phyloP scores from a whole-genome alignment of 495 filamentous ascomycete species.

The Acidiella bohemica region DNA sequence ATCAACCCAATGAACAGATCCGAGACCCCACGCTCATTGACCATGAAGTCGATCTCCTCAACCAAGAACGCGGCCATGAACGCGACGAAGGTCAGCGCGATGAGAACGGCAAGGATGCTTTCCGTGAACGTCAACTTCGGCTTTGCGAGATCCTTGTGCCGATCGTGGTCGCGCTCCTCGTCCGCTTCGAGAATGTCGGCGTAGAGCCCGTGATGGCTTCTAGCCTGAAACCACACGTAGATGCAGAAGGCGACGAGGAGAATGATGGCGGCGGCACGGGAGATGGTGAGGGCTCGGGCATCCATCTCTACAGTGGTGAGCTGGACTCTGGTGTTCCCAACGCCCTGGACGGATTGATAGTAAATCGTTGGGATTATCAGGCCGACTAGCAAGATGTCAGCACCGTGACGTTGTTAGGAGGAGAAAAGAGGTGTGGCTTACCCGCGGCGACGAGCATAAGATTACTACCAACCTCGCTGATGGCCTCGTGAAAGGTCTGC shows the following conservation, averaged over 20 bases:
- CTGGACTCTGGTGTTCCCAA: conserved; percentile 14
- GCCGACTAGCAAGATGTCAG: conserved; percentile 36
- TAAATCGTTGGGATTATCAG: conserved; percentile 76
- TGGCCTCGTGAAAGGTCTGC: conserved; percentile 22
- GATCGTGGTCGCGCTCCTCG: conserved; percentile 56
- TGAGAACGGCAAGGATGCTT: conserved; percentile 48
- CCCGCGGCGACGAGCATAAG: conserved; percentile 57
- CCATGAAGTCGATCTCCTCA: conserved; percentile 61
- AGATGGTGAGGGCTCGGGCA: conserved; percentile 47
- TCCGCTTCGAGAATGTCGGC: conserved; percentile 55
- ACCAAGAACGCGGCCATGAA: conserved; percentile 75
- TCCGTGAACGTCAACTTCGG: conserved; percentile 70
- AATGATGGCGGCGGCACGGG: conserved; percentile 60
- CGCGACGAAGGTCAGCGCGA: conserved; percentile 61
- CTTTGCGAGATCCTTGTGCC: conserved; percentile 46
- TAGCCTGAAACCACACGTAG: conserved; percentile 71
- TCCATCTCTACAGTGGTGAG: conserved; percentile 30
- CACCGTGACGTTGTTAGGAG: conserved; percentile 1
- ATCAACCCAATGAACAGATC: conserved; percentile 45
- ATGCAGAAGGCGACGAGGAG: conserved; percentile 63
- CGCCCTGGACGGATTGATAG: conserved; percentile 41
- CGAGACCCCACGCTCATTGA: conserved; percentile 45
- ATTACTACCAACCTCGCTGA: conserved; percentile 34
- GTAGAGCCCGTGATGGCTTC: conserved; percentile 71
- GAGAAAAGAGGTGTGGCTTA: conserved; percentile 19